Percentiles rank a stretch among this genome's conserved stretches.
Evolutionary conservation across 1,139 yeast species (phyloP).

Genomic region (Candida sp.): DNA sequence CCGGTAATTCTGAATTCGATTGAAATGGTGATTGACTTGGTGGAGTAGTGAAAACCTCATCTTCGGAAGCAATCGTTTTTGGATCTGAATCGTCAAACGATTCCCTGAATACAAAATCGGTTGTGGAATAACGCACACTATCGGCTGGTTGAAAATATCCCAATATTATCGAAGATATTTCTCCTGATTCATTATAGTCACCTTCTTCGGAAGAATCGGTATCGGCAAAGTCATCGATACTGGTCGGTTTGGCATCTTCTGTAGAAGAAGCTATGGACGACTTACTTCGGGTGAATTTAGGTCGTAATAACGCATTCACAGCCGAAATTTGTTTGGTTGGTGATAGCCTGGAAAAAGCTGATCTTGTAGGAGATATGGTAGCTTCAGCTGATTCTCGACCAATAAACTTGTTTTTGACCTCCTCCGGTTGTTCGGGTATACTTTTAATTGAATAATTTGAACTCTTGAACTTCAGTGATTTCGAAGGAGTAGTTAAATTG

Average conservation of each 20-base stretch:
- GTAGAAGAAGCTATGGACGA: not conserved
- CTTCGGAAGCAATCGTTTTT: not conserved
- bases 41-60: constrained; percentile 1
- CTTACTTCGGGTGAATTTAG: not conserved
- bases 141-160: constrained; percentile 1
- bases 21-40: constrained; percentile 1
- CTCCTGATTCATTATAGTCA: not conserved
- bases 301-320: constrained; percentile 1
- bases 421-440: constrained; percentile 24
- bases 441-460: constrained; percentile 27
- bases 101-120: constrained; percentile 24
- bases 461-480: constrained; percentile 2
- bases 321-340: constrained; percentile 2
- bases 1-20: not conserved
- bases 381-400: not conserved
- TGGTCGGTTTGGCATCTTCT: constrained; percentile 13
- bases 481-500: not conserved
- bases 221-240: constrained; percentile 41
- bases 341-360: not conserved
- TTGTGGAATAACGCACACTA: constrained; percentile 7
- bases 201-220: constrained; percentile 26
- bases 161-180: not conserved
- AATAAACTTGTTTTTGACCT: constrained; percentile 7
- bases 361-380: constrained; percentile 1
- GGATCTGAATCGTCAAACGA: constrained; percentile 23